A percentile compares a stretch with the other conserved stretches of the same genome.
Conservation (phyloP, 192 early-diverging fungal species). For the Podila minutissima region DNA sequence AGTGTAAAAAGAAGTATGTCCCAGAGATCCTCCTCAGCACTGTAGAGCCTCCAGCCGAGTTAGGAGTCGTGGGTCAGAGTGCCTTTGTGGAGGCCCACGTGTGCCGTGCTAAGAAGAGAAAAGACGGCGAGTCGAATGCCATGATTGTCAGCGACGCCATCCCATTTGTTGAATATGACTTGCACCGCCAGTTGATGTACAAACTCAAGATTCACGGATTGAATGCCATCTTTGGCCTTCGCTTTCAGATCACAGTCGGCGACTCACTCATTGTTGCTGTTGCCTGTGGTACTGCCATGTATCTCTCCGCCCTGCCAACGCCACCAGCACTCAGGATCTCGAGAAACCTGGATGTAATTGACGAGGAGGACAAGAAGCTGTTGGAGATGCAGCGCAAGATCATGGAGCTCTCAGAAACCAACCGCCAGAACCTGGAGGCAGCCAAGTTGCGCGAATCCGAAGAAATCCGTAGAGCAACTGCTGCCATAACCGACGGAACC, state of each 20-base stretch:
- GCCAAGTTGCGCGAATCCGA: conserved; percentile 50
- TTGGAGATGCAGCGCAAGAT: conserved; percentile 77
- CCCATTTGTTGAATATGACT: conserved; percentile 85
- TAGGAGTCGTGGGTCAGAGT: conserved; percentile 72
- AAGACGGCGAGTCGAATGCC: conserved; percentile 74
- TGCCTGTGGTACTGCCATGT: conserved; percentile 78
- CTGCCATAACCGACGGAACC: conserved; percentile 28
- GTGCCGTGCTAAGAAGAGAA: conserved; percentile 57
- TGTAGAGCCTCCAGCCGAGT: conserved; percentile 76
- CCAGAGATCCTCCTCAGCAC: conserved; percentile 80
- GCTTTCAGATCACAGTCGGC: conserved; percentile 62
- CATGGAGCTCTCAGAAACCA: conserved; percentile 70
- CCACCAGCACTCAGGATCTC: conserved; percentile 77
- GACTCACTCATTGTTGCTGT: conserved; percentile 69
- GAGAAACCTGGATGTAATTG: conserved; percentile 75
- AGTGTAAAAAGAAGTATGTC: conserved; percentile 78
- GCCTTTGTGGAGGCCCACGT: conserved; percentile 81
- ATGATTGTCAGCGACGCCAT: conserved; percentile 78
- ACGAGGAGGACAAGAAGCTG: conserved; percentile 76
- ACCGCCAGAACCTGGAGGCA: conserved; percentile 69
- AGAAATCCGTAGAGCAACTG: conserved; percentile 14
- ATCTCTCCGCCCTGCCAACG: conserved; percentile 73
- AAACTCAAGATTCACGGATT: conserved; percentile 81
- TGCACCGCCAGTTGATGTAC: conserved; percentile 84
- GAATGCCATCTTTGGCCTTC: conserved; percentile 79